Evolutionary conservation across 352 stramenopile species (phyloP), one percentile per base, ranked within the genome.

Genomic region (Blastocystis sp.): DNA sequence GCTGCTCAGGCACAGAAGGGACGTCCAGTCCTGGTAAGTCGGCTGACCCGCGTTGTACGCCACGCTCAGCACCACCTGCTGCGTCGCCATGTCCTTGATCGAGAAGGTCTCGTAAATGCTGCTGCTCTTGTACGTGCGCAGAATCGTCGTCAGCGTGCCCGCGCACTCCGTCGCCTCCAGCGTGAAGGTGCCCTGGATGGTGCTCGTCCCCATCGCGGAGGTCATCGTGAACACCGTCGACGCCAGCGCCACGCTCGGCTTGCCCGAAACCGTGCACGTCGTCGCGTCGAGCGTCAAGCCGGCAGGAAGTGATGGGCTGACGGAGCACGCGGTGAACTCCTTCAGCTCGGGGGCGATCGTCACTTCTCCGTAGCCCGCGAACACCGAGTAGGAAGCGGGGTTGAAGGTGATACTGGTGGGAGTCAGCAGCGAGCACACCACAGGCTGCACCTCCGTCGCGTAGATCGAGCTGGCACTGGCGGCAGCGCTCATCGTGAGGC

Each of bases 361-460:
- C 2, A 69, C 74, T 19, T 31, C 24, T 24, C 69, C 50, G 66
- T 85, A 85, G 19, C n/a, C n/a, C 51, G 74, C 74, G 26, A 55
- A 85, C 12, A 69, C n/a, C 19, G 50, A 33, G 29, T 85, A 85
- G 55, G 13, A 35, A 9, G 51, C 2, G 12, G n/a, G 26, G 0
- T 16, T 2, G 61, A 70, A 85, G 19, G 33, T 16, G 41, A 85
- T 85, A 21, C 0, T 9, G 29, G 16, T 37, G 1, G 26, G 31
- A 0, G 66, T 4, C 3, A 26, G 26, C 1, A 85, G 50, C 1
- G 37, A 59, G 41, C 74, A 85, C 3, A 85, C 51, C 45, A 85
- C 21, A 13, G 55, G 74, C 4, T 85, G 74, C 29, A 85, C 55
- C 55, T 85, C 74, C 24, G 29, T 51, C 2, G 62, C 62, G 4